phyloP scores from a whole-genome alignment of 495 filamentous ascomycete species.

The Friedmanniomyces simplex region DNA sequence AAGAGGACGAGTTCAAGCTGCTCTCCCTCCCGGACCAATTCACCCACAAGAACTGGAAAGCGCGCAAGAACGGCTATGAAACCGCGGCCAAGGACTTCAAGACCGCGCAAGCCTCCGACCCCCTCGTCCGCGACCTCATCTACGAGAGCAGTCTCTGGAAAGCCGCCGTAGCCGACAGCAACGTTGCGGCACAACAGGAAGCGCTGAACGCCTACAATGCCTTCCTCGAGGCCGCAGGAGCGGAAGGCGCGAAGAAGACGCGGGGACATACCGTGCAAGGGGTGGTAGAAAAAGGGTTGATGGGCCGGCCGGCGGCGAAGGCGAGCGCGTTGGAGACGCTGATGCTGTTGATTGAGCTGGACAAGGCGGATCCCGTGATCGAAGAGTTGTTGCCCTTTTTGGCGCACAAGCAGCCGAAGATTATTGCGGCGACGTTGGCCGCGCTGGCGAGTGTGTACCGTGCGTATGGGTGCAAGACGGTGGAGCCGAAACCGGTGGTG shows the following conservation, averaged over 20 bases:
- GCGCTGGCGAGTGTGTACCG: slow-evolving; percentile 77
- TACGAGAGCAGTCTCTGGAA: slow-evolving; percentile 85
- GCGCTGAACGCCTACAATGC: slow-evolving; percentile 47
- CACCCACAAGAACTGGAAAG: slow-evolving; percentile 96
- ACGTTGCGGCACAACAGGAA: slow-evolving; percentile 94
- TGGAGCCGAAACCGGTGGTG: slow-evolving; percentile 90
- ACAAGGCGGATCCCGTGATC: slow-evolving; percentile 73
- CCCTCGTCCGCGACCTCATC: slow-evolving; percentile 74
- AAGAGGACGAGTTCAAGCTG: slow-evolving; percentile 76
- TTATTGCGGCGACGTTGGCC: slow-evolving; percentile 73
- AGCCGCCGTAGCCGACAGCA: slow-evolving; percentile 84
- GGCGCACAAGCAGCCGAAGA: slow-evolving; percentile 87
- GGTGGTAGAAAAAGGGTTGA: slow-evolving; percentile 85
- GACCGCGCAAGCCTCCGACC: slow-evolving; percentile 71
- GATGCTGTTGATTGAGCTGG: slow-evolving; percentile 79
- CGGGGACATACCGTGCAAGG: slow-evolving; percentile 60
- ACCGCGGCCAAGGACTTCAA: slow-evolving; percentile 81
- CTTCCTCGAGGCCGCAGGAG: slow-evolving; percentile 18
- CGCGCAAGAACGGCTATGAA: slow-evolving; percentile 89
- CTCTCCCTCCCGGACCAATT: slow-evolving; percentile 75
- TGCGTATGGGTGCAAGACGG: slow-evolving; percentile 90
- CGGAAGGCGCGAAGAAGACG: slow-evolving; percentile 42
- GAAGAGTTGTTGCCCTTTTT: slow-evolving; percentile 82
- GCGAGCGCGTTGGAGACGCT: slow-evolving; percentile 76
- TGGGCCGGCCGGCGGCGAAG: slow-evolving; percentile 80